A percentile compares a stretch with the other conserved stretches of the same genome.
Conservation (phyloP, 306 rosid species). For the Clitoria ternatea region DNA sequence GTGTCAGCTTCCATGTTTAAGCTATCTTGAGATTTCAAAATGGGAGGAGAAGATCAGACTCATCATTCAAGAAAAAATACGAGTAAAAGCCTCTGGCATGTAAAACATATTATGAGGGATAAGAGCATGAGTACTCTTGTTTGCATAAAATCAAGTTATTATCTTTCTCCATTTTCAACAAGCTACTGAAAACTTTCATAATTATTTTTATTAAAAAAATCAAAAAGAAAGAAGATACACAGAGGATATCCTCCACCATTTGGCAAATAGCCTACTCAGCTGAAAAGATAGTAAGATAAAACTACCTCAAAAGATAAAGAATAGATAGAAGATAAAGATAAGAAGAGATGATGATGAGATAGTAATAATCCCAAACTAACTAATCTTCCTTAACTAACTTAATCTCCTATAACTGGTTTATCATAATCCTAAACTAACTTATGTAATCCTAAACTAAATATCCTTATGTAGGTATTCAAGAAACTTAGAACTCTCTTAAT, state of each 20-base stretch:
- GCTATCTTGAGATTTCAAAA: background rate
- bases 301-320: no score
- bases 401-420: no score
- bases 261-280: no score
- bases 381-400: no score
- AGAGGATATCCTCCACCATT: background rate
- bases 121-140: background rate
- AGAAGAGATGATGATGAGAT: no score
- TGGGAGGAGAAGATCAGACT: background rate
- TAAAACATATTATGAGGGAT: background rate
- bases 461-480: no score
- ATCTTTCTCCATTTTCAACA: background rate
- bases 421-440: no score
- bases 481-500: no score
- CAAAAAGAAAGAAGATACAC: background rate
- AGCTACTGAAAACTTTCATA: background rate
- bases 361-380: no score
- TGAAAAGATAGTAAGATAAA: no score
- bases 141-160: background rate
- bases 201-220: background rate
- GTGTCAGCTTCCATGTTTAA: background rate
- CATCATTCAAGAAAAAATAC: background rate
- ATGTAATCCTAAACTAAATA: no score
- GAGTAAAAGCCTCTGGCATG: background rate
- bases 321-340: no score